Evolutionary conservation across 768 basidiomycete species (phyloP), one percentile per base, ranked within the genome.

Genomic region (Dentipellis fragilis): DNA sequence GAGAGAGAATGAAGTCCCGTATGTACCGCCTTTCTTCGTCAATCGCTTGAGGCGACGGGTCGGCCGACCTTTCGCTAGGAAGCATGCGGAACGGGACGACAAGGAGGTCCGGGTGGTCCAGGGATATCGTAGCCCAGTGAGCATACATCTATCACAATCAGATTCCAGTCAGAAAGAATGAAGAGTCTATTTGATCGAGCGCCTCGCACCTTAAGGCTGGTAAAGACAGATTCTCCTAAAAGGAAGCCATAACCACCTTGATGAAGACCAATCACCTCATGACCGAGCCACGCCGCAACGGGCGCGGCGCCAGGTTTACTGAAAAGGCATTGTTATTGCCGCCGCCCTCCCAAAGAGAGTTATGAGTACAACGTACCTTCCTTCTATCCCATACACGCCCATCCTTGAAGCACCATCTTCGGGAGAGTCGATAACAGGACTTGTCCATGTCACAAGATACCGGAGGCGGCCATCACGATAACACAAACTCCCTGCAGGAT

Each of bases 231-330:
- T 58, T 73, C 69, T 1, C 73, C 73, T 16, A 75, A 65, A 2
- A 78, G 60, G 8, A 59, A 62, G 1, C 75, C 75, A 54, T 73
- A 68, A 0, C 76, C 77, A 2, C 61, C 54, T 29, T 64, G 58
- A 57, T 74, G 61, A n/a, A 77, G 64, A 0, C 75, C 75, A 19
- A 77, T 63, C 16, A 73, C 69, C 21, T 64, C 53, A 58, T 77
- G 74, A 8, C 67, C 64, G 7, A 77, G 57, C 46, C 59, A 79
- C 0, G 63, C 63, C 1, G 73, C 69, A 1, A 69, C 67, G 0
- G 75, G 65, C 0, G 75, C 64, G 1, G 77, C 76, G 42, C 75
- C 76, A 10, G 76, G 74, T 67, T 78, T 78, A 58, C 76, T 77
- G 54, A 45, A 29, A 29, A 29, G 29, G 29, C 29, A 29, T 29